These are phyloP conservation scores for Leccinum pellstonianum DNA, from an alignment of 768 basidiomycete genomes.

Conservation along the genomic window DNA sequence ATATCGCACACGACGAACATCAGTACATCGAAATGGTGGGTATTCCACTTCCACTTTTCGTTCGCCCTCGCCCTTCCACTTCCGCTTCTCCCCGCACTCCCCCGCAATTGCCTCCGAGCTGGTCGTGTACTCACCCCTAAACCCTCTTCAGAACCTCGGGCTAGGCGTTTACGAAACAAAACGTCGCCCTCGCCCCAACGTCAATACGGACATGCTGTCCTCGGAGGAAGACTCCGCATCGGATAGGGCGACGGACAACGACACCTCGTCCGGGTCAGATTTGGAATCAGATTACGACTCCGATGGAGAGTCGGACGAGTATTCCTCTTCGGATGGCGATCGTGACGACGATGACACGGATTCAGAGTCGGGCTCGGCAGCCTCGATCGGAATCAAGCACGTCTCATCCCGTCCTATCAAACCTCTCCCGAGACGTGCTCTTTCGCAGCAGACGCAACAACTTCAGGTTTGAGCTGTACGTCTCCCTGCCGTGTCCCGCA, in stretches of 20 bases:
- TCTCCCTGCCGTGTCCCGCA: background rate
- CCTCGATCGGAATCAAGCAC: constrained; percentile 36
- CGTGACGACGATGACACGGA: constrained; percentile 16
- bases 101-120: background rate
- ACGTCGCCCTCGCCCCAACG: constrained; percentile 22
- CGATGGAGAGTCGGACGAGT: constrained; percentile 14
- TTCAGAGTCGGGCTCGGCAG: constrained; percentile 14
- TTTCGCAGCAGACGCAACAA: constrained; percentile 20
- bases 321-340: constrained; percentile 5
- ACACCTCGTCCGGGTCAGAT: constrained; percentile 12
- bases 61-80: background rate
- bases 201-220: constrained; percentile 13
- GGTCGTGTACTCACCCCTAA: background rate
- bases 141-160: constrained; percentile 52
- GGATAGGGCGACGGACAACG: background rate
- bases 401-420: constrained; percentile 44
- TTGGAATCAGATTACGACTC: constrained; percentile 11
- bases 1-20: constrained; percentile 46
- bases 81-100: background rate
- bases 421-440: constrained; percentile 45
- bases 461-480: constrained; percentile 32
- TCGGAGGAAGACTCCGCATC: constrained; percentile 8
- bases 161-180: constrained; percentile 56
- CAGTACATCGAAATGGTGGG: constrained; percentile 68
- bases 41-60: background rate